These are phyloP conservation scores for Trichoderma polysporum DNA, from an alignment of 2,329 filamentous ascomycete genomes.

Conservation along the genomic window DNA sequence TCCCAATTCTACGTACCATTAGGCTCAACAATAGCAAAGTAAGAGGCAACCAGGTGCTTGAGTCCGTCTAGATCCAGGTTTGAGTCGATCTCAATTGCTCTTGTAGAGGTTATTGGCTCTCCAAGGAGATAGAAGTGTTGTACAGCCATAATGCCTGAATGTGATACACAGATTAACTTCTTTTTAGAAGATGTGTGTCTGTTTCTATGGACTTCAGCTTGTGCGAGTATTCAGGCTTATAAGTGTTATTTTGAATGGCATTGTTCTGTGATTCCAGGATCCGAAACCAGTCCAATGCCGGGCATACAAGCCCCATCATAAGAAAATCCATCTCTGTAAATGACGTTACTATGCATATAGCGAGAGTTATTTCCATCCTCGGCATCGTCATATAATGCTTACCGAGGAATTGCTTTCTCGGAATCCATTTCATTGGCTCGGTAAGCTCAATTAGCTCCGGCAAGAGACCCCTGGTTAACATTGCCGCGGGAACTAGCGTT, in stretches of 20 bases:
- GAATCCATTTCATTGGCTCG: neutral
- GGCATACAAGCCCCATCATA: neutral
- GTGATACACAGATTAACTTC: neutral
- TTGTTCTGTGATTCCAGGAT: neutral
- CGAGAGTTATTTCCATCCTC: neutral
- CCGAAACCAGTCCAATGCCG: neutral
- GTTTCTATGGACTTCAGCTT: neutral
- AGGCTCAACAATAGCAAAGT: conserved; percentile 45
- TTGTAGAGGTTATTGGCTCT: conserved; percentile 38
- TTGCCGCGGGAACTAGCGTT: conserved; percentile 5
- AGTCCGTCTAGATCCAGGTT: conserved; percentile 39
- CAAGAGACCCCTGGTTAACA: neutral
- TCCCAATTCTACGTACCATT: conserved; percentile 32
- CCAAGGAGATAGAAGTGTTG: conserved; percentile 45
- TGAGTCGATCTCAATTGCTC: conserved; percentile 38
- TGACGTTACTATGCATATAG: neutral
- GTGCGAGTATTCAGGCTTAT: neutral
- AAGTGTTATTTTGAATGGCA: neutral
- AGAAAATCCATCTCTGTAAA: neutral
- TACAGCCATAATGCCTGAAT: conserved; percentile 33
- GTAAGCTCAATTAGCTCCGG: neutral
- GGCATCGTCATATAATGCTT: neutral
- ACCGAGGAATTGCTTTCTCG: neutral
- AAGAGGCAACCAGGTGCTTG: conserved; percentile 40
- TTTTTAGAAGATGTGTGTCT: neutral